Percentiles rank a stretch among this genome's conserved stretches.
phyloP scores from a whole-genome alignment of 1,139 yeast genomes.

The Suhomyces yuchorum region DNA sequence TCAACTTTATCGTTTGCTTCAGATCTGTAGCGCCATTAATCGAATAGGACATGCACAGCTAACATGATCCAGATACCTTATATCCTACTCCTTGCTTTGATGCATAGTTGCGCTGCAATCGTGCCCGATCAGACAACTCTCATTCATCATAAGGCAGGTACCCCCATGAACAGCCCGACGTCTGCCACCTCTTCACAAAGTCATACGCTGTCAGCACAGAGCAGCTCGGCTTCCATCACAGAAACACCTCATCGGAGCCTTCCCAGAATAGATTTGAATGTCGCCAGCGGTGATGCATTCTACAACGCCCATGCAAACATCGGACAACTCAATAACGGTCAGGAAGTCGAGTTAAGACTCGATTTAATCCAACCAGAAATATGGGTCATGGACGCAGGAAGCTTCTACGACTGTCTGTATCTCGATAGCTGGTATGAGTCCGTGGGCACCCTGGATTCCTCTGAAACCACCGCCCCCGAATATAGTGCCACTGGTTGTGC shows the following conservation, averaged over 20 bases:
- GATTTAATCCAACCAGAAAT: slow-evolving; percentile 40
- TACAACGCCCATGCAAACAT: slow-evolving; percentile 11
- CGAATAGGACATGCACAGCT: not conserved
- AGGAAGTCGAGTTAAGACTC: slow-evolving; percentile 27
- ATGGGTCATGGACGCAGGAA: slow-evolving; percentile 37
- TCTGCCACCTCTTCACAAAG: not conserved
- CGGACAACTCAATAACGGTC: slow-evolving; percentile 8
- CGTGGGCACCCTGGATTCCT: slow-evolving; percentile 10
- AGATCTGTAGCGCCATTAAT: not conserved
- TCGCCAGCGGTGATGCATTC: slow-evolving; percentile 7
- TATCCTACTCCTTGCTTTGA: not conserved
- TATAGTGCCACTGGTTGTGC: slow-evolving; percentile 33
- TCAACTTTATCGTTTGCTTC: not conserved
- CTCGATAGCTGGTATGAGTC: slow-evolving; percentile 25
- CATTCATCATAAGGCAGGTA: not conserved
- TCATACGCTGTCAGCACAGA: not conserved
- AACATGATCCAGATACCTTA: not conserved
- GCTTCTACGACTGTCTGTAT: slow-evolving; percentile 27
- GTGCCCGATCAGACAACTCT: not conserved
- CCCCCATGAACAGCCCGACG: not conserved
- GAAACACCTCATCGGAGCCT: not conserved
- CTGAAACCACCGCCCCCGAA: slow-evolving; percentile 22
- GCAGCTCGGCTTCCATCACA: not conserved
- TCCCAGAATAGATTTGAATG: slow-evolving; percentile 8
- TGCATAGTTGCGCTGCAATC: not conserved